Evolutionary conservation across 2,329 filamentous ascomycete species (phyloP).

Genomic region (Colletotrichum sp.): DNA sequence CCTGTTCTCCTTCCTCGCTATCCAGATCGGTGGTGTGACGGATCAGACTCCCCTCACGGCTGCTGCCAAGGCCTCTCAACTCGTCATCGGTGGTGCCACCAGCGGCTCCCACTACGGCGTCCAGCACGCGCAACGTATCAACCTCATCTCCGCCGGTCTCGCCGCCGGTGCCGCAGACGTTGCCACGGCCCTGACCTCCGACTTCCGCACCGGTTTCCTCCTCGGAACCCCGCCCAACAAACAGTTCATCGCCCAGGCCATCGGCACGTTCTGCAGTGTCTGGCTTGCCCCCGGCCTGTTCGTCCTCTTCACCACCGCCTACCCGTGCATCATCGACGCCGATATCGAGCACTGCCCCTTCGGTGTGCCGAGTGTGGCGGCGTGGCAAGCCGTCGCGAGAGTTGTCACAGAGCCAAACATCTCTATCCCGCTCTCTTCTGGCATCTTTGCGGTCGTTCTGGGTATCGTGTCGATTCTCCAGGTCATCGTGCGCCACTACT

Average conservation of each 20-base stretch:
- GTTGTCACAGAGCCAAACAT: slow-evolving; percentile 64
- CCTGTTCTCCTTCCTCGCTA: slow-evolving; percentile 66
- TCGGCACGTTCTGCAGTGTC: slow-evolving; percentile 62
- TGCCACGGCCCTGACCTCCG: slow-evolving; percentile 53
- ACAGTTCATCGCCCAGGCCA: slow-evolving; percentile 64
- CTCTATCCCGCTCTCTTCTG: slow-evolving; percentile 58
- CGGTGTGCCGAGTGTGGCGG: slow-evolving; percentile 60
- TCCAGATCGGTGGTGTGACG: slow-evolving; percentile 64
- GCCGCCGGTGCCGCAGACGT: slow-evolving; percentile 53
- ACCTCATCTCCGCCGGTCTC: slow-evolving; percentile 60
- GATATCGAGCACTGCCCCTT: slow-evolving; percentile 56
- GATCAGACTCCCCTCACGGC: slow-evolving; percentile 70
- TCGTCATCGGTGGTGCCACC: slow-evolving; percentile 64
- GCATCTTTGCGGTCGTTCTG: slow-evolving; percentile 63
- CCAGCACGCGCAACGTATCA: slow-evolving; percentile 59
- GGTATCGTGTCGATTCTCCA: slow-evolving; percentile 55
- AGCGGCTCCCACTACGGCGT: slow-evolving; percentile 52
- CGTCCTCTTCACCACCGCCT: slow-evolving; percentile 64
- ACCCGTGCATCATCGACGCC: slow-evolving; percentile 63
- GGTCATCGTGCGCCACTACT: slow-evolving; percentile 60
- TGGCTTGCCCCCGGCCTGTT: slow-evolving; percentile 68
- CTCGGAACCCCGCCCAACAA: slow-evolving; percentile 63
- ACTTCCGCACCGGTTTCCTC: slow-evolving; percentile 67
- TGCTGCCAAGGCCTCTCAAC: slow-evolving; percentile 70
- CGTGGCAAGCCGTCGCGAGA: slow-evolving; percentile 64